Evolutionary conservation across 2,329 filamentous ascomycete species (phyloP), one percentile per base, ranked within the genome.

Genomic region (Thielaviopsis populi): DNA sequence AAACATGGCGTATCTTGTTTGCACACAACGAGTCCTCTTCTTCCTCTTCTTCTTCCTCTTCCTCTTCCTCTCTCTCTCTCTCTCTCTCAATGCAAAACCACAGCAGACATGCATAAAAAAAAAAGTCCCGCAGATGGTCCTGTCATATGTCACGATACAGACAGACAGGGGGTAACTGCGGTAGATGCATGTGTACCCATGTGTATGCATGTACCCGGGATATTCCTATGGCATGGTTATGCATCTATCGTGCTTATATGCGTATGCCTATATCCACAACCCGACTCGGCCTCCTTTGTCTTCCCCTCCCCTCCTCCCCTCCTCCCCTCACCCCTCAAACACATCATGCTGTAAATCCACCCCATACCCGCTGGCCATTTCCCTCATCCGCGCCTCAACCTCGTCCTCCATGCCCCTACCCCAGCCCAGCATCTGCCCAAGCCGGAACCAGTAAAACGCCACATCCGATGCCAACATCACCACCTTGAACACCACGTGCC

Each of bases 331-430:
- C 3, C 92, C 91, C 64, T 95, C 89, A 75, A 96, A 96, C 1
- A 96, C 81, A 48, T 85, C 84, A 72, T 95, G 89, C 72, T 95
- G 88, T 68, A 97, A 75, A 74, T 97, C 91, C 2, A 97, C 83
- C 0, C 94, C 94, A 75, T 94, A 91, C 69, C 95, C 91, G 72
- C 88, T 89, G 0, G 91, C 92, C 79, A 96, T 88, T 65, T 80
- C 82, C 74, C 83, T 86, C 91, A 97, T 95, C 69, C 87, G 82
- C 71, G 82, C 81, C 77, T 97, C 94, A 67, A 97, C 85, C 72
- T 92, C 90, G 71, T 96, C 92, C 72, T 97, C 94, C 88, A 97
- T 94, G 0, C 91, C 91, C 10, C 84, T 80, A 0, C 91, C 90
- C 2, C 85, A 74, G 0, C 89, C 88, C 13, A 96, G 71, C 72